phyloP scores from a whole-genome alignment of 1,139 yeast genomes.

The Pichia sp. region DNA sequence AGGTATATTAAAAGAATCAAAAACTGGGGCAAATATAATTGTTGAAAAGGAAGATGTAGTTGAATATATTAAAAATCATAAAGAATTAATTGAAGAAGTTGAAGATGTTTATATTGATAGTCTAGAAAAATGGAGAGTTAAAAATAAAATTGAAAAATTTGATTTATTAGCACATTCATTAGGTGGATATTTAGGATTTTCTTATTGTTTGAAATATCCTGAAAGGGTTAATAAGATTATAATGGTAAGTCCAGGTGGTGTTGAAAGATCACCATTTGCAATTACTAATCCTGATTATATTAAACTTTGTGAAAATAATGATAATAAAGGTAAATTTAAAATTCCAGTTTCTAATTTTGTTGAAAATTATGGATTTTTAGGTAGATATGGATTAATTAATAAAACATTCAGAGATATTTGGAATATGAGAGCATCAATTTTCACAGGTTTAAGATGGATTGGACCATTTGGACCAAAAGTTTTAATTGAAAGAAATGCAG shows the following conservation, averaged over 20 bases:
- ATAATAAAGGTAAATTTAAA: conserved; percentile 7
- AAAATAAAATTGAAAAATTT: conserved; percentile 50
- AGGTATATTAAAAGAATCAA: neutral
- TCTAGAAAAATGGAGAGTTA: conserved; percentile 76
- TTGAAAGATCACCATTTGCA: conserved; percentile 66
- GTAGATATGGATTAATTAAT: conserved; percentile 41
- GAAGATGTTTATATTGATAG: conserved; percentile 77
- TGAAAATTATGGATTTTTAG: conserved; percentile 32
- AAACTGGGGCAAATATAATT: conserved; percentile 4
- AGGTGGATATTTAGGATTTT: conserved; percentile 82
- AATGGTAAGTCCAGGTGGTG: conserved; percentile 86
- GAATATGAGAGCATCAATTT: conserved; percentile 38
- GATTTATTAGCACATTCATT: conserved; percentile 85
- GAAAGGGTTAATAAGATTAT: conserved; percentile 57
- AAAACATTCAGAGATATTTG: conserved; percentile 36
- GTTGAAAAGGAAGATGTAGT: conserved; percentile 20
- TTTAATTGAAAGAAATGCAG: conserved; percentile 39
- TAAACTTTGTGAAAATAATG: conserved; percentile 1
- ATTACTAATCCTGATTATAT: conserved; percentile 38
- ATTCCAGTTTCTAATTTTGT: conserved; percentile 23
- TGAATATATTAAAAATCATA: conserved; percentile 33
- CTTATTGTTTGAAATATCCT: conserved; percentile 74
- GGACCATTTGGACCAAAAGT: conserved; percentile 49
- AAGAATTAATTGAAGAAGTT: conserved; percentile 42
- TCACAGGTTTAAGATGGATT: conserved; percentile 37